Percentiles rank a stretch among this genome's conserved stretches.
Conservation (phyloP, 345 rosid genomes). For the Aurinia saxatilis region DNA sequence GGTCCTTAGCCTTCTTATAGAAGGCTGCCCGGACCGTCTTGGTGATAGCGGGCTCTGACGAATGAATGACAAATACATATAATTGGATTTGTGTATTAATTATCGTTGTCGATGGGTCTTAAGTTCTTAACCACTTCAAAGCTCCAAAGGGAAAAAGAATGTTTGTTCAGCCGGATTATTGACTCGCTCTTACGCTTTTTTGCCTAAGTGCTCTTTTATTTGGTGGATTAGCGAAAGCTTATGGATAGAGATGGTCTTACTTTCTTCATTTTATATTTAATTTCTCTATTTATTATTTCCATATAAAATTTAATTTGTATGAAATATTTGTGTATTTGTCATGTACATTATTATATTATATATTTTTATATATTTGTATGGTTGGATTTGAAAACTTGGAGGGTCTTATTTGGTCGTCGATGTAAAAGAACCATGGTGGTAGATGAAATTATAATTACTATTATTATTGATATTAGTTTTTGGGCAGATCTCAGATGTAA, state of each 20-base stretch:
- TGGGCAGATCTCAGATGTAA: too few species aligned
- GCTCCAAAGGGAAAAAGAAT: background rate
- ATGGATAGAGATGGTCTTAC: too few species aligned
- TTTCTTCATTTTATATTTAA: background rate
- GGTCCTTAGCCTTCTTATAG: too few species aligned
- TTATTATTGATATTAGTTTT: too few species aligned
- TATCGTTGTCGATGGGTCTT: background rate
- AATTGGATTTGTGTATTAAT: background rate
- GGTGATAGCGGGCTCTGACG: background rate
- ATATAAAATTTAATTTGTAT: background rate
- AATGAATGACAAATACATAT: background rate
- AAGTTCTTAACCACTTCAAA: background rate
- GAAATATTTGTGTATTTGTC: background rate
- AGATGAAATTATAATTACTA: too few species aligned
- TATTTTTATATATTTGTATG: background rate
- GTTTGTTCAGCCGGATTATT: background rate
- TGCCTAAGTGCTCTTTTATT: conserved; percentile 3
- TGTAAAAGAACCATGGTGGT: background rate
- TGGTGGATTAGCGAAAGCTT: conserved; percentile 25
- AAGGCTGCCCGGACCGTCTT: too few species aligned
- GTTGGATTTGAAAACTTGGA: background rate
- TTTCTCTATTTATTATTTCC: background rate
- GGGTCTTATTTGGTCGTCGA: background rate
- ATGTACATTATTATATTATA: background rate
- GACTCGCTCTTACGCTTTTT: conserved; percentile 11